Evolutionary conservation across 441 rosid genomes (phyloP).

Genomic region (Aleurites moluccanus): DNA sequence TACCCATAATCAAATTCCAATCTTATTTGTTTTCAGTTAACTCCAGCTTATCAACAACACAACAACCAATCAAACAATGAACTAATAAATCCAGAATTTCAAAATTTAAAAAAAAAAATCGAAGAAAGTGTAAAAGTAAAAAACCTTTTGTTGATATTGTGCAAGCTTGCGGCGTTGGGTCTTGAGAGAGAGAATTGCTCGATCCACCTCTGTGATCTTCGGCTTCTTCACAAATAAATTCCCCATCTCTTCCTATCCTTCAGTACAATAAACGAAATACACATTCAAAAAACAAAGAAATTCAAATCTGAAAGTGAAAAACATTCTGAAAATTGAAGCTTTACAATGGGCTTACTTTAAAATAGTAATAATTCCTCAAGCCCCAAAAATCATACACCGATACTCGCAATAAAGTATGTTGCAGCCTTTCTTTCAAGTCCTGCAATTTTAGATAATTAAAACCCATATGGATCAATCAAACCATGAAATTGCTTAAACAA

Average conservation of each 20-base stretch:
- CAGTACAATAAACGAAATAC: neutral
- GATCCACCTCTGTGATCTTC: slow-evolving; percentile 89
- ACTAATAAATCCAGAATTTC: neutral
- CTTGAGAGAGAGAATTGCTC: slow-evolving; percentile 89
- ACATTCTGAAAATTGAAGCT: neutral
- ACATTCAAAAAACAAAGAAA: too few species aligned
- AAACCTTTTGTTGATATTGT: slow-evolving; percentile 82
- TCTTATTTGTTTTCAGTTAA: neutral
- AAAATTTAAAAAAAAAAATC: neutral
- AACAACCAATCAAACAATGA: neutral
- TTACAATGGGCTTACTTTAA: too few species aligned
- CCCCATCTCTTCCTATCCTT: slow-evolving; percentile 49
- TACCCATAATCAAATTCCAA: neutral
- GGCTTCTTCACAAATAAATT: slow-evolving; percentile 90
- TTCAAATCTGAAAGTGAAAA: neutral
- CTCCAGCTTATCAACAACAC: neutral
- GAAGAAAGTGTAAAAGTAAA: neutral
- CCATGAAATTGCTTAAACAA: too few species aligned
- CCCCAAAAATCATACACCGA: too few species aligned
- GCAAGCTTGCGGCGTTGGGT: slow-evolving; percentile 93
- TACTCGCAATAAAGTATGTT: too few species aligned
- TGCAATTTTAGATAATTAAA: too few species aligned
- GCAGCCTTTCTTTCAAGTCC: too few species aligned
- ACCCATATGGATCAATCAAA: too few species aligned
- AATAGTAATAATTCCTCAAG: too few species aligned